Percentiles rank a stretch among this genome's conserved stretches.
Conservation (phyloP, 768 basidiomycete genomes). For the Hirschioporus abietinus region DNA sequence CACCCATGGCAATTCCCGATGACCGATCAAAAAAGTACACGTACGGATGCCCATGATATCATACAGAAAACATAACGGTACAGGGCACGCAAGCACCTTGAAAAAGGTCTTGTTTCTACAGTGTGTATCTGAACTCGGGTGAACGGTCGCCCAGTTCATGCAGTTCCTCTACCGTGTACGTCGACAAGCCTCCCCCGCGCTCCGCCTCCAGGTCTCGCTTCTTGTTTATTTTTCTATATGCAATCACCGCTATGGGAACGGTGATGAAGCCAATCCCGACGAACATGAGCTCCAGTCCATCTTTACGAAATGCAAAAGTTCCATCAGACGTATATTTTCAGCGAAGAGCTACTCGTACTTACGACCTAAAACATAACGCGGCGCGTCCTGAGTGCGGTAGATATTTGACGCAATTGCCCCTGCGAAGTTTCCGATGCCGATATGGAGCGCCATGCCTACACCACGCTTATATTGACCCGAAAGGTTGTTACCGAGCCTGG, state of each 20-base stretch:
- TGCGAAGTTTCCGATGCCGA: constrained; percentile 60
- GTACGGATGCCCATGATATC: too few species aligned
- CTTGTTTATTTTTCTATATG: constrained; percentile 53
- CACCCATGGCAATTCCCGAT: too few species aligned
- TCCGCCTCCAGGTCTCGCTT: constrained; percentile 33
- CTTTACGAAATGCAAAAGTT: constrained; percentile 25
- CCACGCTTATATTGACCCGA: constrained; percentile 67
- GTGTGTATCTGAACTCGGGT: constrained; percentile 56
- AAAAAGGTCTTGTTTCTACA: constrained; percentile 19
- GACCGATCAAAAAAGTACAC: too few species aligned
- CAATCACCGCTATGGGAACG: constrained; percentile 41
- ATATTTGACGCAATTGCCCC: constrained; percentile 63
- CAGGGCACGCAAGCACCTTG: too few species aligned
- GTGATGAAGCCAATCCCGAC: constrained; percentile 56
- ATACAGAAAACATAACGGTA: background rate
- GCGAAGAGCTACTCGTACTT: background rate
- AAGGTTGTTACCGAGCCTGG: constrained; percentile 66
- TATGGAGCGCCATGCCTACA: constrained; percentile 63
- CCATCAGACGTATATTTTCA: background rate
- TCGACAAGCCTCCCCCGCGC: constrained; percentile 14
- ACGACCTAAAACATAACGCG: constrained; percentile 62
- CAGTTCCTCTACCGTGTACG: constrained; percentile 22
- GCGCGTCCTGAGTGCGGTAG: constrained; percentile 52
- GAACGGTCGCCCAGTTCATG: constrained; percentile 52
- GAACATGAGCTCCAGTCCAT: constrained; percentile 63